A percentile compares a stretch with the other conserved stretches of the same genome.
phyloP scores from a whole-genome alignment of 345 rosid genomes.

The Draba incana region DNA sequence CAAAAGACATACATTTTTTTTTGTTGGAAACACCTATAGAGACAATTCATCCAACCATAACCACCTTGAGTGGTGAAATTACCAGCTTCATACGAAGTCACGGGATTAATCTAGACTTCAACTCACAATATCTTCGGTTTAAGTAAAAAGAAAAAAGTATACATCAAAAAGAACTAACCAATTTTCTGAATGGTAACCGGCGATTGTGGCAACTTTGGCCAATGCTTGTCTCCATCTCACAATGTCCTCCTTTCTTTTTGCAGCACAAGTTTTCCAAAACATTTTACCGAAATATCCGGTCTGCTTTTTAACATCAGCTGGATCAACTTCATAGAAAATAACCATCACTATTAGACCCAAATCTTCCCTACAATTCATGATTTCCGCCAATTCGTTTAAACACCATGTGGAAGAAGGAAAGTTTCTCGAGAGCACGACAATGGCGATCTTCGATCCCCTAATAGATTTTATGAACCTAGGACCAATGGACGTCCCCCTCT shows the following conservation, averaged over 20 bases:
- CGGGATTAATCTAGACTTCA: too few species aligned
- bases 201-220: conserved; percentile 8
- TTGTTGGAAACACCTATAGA: too few species aligned
- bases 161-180: background rate
- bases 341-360: conserved; percentile 6
- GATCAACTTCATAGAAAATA: conserved; percentile 21
- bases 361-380: background rate
- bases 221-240: conserved; percentile 17
- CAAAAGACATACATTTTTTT: background rate
- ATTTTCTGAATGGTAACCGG: conserved; percentile 1
- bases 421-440: conserved; percentile 13
- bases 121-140: too few species aligned
- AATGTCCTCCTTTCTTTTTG: background rate
- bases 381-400: conserved; percentile 9
- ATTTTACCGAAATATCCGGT: background rate
- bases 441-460: background rate
- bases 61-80: too few species aligned
- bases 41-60: too few species aligned
- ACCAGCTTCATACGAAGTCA: too few species aligned
- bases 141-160: too few species aligned
- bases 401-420: conserved; percentile 24
- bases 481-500: conserved; percentile 3
- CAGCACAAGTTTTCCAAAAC: conserved; percentile 6
- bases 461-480: conserved; percentile 1
- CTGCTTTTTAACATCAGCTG: background rate